Conservation (phyloP, 2,329 filamentous ascomycete species). For the Byssothecium circinans region DNA sequence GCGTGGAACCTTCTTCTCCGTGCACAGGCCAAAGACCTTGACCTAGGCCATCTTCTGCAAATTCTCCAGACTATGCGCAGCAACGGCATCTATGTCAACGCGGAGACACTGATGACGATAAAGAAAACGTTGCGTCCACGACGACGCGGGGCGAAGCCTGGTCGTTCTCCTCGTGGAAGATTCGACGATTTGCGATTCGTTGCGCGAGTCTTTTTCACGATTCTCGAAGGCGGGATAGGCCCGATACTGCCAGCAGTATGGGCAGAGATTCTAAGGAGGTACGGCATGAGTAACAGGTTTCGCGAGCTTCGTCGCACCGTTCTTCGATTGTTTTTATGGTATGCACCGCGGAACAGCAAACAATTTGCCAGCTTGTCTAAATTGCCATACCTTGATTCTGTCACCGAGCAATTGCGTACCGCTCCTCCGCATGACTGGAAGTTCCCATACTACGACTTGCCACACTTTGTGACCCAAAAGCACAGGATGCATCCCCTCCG, state of each 20-base stretch:
- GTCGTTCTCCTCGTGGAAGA: background rate
- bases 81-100: constrained; percentile 46
- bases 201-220: constrained; percentile 51
- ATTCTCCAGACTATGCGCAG: constrained; percentile 55
- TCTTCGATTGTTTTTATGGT: constrained; percentile 53
- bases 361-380: constrained; percentile 24
- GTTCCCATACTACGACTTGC: background rate
- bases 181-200: constrained; percentile 50
- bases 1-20: constrained; percentile 54
- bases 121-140: constrained; percentile 45
- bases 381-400: constrained; percentile 24
- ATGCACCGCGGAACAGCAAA: constrained; percentile 27
- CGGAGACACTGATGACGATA: constrained; percentile 48
- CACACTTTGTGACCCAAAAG: constrained; percentile 1
- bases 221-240: constrained; percentile 49
- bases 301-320: constrained; percentile 55
- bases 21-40: constrained; percentile 36
- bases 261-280: constrained; percentile 61
- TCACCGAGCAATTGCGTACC: constrained; percentile 19
- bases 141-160: constrained; percentile 40
- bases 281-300: constrained; percentile 59
- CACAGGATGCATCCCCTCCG: constrained; percentile 27
- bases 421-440: constrained; percentile 18
- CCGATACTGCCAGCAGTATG: constrained; percentile 51
- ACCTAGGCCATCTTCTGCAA: constrained; percentile 30